Base-by-base conservation (phyloP, 1,284 basidiomycete species). In the Xerocomus amazonicus region DNA sequence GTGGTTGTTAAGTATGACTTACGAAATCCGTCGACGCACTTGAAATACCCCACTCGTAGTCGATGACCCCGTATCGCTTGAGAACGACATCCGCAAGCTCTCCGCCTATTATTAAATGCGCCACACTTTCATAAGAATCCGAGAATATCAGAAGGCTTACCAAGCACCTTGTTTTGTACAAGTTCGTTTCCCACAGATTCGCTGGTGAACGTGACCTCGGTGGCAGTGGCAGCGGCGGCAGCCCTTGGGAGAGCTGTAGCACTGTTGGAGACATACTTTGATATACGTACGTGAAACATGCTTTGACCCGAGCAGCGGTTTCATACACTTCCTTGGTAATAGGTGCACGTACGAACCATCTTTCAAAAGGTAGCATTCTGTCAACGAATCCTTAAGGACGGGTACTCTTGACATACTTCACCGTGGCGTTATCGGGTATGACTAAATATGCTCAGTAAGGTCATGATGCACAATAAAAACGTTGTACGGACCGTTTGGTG, bases 401-500 rank as follows among this genome's bases (percentile, higher is more conserved):
- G 16, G 1, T 1, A 4, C 10, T 32, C 33, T 26, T 17, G 6
- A 58, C 74, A 45, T 55, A 79, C 80, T 72, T 65, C 70, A 90
- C 78, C 56, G 79, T 81, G 2, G 84, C 76, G 58, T 87, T 81
- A 59, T 88, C 88, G 1, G 90, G 90, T 48, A 92, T 90, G 35
- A 92, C 88, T 88, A 47, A 17, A 31, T 43, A 29, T 28, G 13
- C 40, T 41, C 8, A 12, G 28, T 45, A 23, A 51, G 28, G 13
- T n/a, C n/a, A 43, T 32, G 40, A 13, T n/a, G 13, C 28, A 5
- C 0, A 6, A 38, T 10, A 17, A n/a, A 26, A 35, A 28, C 4
- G n/a, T 46, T 47, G 35, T 14, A 47, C 41, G n/a, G 43, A 83
- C 83, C 77, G 47, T 83, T 83, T 0, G 79, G 69, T 4, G 73